Percentiles rank a stretch among this genome's conserved stretches.
Conservation (phyloP, 768 basidiomycete species). For the Podaxis mareebaensis region DNA sequence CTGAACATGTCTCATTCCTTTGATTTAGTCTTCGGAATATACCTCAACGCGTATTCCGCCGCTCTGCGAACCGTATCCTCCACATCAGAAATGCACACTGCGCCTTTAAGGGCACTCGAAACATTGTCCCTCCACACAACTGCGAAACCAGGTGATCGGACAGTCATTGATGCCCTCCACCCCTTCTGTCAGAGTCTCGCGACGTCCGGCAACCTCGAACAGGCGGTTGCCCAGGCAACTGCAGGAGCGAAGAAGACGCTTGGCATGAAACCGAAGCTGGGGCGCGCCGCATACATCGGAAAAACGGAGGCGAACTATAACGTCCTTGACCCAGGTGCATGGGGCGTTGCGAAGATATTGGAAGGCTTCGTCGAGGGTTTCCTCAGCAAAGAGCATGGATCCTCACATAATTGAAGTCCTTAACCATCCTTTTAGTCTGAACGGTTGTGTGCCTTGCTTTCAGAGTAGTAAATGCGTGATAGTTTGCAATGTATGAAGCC, state of each 20-base stretch:
- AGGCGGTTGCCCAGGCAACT: slow-evolving; percentile 37
- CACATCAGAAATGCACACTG: neutral
- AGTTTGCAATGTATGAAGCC: too few species aligned
- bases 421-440: neutral
- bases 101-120: slow-evolving; percentile 27
- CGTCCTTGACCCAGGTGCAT: slow-evolving; percentile 55
- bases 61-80: slow-evolving; percentile 17
- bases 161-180: slow-evolving; percentile 52
- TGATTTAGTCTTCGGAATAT: slow-evolving; percentile 43
- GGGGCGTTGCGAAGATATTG: slow-evolving; percentile 46
- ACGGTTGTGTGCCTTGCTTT: neutral
- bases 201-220: slow-evolving; percentile 21
- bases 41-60: slow-evolving; percentile 38
- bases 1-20: neutral
- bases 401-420: neutral
- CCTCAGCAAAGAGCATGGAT: neutral
- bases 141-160: slow-evolving; percentile 56
- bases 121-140: slow-evolving; percentile 44
- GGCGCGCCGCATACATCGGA: slow-evolving; percentile 45
- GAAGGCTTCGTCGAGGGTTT: slow-evolving; percentile 36
- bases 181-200: slow-evolving; percentile 44
- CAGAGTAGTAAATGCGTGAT: neutral
- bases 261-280: slow-evolving; percentile 46
- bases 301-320: neutral
- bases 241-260: slow-evolving; percentile 49